Percentiles rank a stretch among this genome's conserved stretches.
These are phyloP conservation scores for Talaromyces piceae DNA, from an alignment of 2,329 filamentous ascomycete genomes.

Conservation along the genomic window DNA sequence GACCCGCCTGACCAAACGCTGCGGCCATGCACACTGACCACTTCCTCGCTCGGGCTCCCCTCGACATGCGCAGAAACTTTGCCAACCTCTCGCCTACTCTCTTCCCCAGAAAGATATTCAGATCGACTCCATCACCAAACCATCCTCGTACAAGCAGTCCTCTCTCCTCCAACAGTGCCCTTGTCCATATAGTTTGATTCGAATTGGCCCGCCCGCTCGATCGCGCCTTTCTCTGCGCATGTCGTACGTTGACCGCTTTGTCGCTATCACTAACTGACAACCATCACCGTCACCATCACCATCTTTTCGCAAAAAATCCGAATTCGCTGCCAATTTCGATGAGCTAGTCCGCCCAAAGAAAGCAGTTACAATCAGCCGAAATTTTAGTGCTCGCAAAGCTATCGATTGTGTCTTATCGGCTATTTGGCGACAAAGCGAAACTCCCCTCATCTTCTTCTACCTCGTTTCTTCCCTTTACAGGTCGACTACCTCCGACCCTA, in stretches of 20 bases:
- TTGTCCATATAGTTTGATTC: not conserved
- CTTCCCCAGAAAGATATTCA: too few relatives aligned
- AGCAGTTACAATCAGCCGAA: too few relatives aligned
- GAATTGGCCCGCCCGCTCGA: not conserved
- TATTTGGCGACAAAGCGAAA: too few relatives aligned
- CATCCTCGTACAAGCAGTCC: not conserved
- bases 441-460: too few relatives aligned
- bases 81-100: not conserved
- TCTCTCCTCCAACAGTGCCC: not conserved
- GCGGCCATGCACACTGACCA: not conserved
- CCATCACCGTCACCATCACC: too few relatives aligned
- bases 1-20: not conserved
- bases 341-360: too few relatives aligned
- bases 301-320: too few relatives aligned
- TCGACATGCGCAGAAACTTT: not conserved
- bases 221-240: not conserved
- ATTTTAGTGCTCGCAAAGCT: too few relatives aligned
- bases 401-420: too few relatives aligned
- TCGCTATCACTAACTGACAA: too few relatives aligned
- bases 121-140: not conserved
- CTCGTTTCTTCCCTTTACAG: conserved; percentile 1
- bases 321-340: too few relatives aligned
- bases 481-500: not conserved
- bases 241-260: not conserved
- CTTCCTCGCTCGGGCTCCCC: not conserved